These are phyloP conservation scores for Porodaedalea pini DNA, from an alignment of 1,284 basidiomycete genomes.

Conservation along the genomic window DNA sequence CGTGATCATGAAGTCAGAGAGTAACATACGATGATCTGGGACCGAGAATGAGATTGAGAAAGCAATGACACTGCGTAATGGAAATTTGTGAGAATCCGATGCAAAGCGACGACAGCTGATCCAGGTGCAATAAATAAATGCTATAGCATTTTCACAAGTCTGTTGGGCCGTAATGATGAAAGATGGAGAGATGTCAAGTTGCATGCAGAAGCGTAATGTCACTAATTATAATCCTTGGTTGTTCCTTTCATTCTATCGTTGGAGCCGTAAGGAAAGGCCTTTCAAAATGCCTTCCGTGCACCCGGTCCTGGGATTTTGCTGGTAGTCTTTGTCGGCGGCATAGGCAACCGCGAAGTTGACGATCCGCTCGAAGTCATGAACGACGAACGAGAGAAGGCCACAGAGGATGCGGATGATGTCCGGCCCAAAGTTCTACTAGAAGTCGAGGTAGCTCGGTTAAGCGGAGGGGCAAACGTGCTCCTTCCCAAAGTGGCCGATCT, in stretches of 20 bases:
- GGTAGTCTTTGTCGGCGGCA: constrained; percentile 2
- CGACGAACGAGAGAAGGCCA: background rate
- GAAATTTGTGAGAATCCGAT: background rate
- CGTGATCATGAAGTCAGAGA: no score
- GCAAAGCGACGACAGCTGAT: background rate
- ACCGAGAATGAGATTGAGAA: background rate
- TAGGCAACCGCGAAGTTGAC: background rate
- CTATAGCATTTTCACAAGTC: no score
- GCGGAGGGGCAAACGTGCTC: background rate
- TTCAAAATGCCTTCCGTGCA: constrained; percentile 5
- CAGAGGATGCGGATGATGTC: background rate
- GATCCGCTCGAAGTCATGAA: background rate
- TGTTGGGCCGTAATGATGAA: no score
- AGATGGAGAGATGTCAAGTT: background rate
- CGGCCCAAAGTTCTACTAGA: background rate
- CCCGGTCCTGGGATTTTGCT: constrained; percentile 10
- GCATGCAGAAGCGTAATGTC: no score
- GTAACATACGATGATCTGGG: no score
- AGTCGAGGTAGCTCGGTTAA: background rate
- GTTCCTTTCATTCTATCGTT: no score
- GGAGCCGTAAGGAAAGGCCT: no score
- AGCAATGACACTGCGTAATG: background rate
- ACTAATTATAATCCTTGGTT: no score
- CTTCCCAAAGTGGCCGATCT: background rate
- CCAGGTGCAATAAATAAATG: background rate